Conservation (phyloP, 192 early-diverging fungal species). For the Pilaira anomala region DNA sequence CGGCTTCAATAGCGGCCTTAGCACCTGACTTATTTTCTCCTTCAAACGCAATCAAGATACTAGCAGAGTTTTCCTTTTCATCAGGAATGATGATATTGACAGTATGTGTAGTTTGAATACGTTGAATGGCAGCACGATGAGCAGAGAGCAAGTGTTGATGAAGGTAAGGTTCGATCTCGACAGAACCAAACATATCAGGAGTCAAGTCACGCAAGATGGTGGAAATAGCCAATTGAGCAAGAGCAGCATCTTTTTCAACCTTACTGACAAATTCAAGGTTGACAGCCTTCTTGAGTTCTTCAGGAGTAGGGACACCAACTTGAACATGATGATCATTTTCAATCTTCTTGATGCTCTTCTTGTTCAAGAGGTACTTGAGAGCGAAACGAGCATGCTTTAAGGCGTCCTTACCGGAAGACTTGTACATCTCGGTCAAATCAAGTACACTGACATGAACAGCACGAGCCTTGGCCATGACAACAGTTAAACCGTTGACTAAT, state of each 20-base stretch:
- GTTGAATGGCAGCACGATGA: constrained; percentile 58
- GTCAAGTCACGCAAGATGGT: constrained; percentile 44
- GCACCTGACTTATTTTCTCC: constrained; percentile 36
- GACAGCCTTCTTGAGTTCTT: constrained; percentile 44
- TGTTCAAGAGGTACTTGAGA: constrained; percentile 73
- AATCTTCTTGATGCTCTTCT: constrained; percentile 69
- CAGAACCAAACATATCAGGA: constrained; percentile 58
- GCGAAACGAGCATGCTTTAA: constrained; percentile 64
- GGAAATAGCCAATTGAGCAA: constrained; percentile 59
- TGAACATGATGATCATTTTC: constrained; percentile 66
- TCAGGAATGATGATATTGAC: constrained; percentile 83
- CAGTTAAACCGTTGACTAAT: constrained; percentile 67
- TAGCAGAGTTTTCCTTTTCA: constrained; percentile 59
- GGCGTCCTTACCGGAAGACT: constrained; percentile 41
- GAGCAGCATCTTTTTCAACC: constrained; percentile 54
- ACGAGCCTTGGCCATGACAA: constrained; percentile 83
- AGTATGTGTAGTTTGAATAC: constrained; percentile 59
- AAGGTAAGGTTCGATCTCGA: constrained; percentile 75
- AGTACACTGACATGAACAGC: constrained; percentile 69
- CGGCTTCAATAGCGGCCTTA: constrained; percentile 49
- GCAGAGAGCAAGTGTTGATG: constrained; percentile 67
- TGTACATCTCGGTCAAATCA: constrained; percentile 60
- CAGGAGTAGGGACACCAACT: constrained; percentile 53
- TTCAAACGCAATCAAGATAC: constrained; percentile 79
- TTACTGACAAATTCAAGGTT: constrained; percentile 80